Evolutionary conservation across 1,139 yeast species (phyloP).

Genomic region (Suhomyces guaymorum): DNA sequence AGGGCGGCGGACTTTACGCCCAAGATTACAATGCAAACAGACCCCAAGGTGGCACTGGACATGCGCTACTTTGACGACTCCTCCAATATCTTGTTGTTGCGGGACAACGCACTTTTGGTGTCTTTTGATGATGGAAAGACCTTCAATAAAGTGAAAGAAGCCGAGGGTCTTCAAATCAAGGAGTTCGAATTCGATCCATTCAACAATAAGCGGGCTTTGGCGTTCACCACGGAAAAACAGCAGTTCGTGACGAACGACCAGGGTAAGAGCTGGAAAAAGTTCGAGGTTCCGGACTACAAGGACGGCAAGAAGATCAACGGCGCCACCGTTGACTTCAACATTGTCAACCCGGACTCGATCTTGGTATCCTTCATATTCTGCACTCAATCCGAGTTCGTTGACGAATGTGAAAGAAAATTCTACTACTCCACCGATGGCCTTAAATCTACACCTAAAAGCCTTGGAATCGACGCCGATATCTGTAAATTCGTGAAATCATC

Average conservation of each 20-base stretch:
- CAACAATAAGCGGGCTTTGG: conserved; percentile 53
- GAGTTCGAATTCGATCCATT: conserved; percentile 46
- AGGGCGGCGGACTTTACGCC: conserved; percentile 17
- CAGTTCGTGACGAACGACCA: conserved; percentile 58
- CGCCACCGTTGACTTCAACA: conserved; percentile 31
- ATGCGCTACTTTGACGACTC: conserved; percentile 59
- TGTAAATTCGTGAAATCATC: conserved; percentile 58
- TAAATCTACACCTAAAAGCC: conserved; percentile 37
- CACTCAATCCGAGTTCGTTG: conserved; percentile 20
- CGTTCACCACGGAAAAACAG: conserved; percentile 35
- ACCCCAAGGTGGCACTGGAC: conserved; percentile 16
- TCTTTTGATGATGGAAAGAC: conserved; percentile 61
- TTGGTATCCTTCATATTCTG: conserved; percentile 44
- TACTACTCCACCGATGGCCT: conserved; percentile 59
- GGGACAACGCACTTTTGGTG: conserved; percentile 29
- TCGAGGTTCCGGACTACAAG: conserved; percentile 23
- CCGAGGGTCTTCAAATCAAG: conserved; percentile 27
- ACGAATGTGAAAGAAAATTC: conserved; percentile 37
- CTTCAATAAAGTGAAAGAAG: conserved; percentile 44
- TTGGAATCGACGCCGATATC: conserved; percentile 33
- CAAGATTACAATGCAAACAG: conserved; percentile 10
- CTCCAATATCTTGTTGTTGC: conserved; percentile 42
- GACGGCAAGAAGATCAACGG: background rate
- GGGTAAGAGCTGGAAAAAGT: conserved; percentile 58
- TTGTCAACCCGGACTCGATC: conserved; percentile 33